Evolutionary conservation across 1,284 basidiomycete species (phyloP).

Genomic region (Apiotrichum gamsii): DNA sequence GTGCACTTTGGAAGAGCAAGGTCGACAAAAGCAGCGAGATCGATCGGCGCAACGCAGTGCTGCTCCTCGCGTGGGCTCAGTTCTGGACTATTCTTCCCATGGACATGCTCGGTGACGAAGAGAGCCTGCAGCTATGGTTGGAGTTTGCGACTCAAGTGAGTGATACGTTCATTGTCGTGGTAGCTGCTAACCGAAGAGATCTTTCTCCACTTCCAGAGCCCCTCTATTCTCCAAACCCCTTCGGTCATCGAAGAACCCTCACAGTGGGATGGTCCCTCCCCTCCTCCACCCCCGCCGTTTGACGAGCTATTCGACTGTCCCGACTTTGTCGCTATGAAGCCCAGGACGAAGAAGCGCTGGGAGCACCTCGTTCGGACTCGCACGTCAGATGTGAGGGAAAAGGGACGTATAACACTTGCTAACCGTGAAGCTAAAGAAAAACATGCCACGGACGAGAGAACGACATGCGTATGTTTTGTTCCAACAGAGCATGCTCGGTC

Average conservation of each 20-base stretch:
- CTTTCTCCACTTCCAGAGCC: conserved; percentile 6
- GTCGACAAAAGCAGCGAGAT: conserved; percentile 5
- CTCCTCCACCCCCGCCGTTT: conserved; percentile 1
- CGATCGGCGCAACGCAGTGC: conserved; percentile 18
- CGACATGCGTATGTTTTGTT: too few species aligned
- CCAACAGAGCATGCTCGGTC: too few species aligned
- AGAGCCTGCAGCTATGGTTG: conserved; percentile 28
- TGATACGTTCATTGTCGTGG: too few species aligned
- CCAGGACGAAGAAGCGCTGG: not conserved
- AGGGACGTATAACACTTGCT: too few species aligned
- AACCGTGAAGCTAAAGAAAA: too few species aligned
- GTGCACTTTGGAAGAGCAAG: not conserved
- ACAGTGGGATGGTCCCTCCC: too few species aligned
- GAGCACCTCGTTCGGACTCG: too few species aligned
- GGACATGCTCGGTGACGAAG: conserved; percentile 13
- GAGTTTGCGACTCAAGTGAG: conserved; percentile 33
- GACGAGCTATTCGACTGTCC: not conserved
- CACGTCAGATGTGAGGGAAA: too few species aligned
- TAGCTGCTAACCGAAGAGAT: too few species aligned
- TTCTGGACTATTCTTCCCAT: conserved; percentile 29
- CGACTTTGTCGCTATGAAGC: not conserved
- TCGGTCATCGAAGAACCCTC: conserved; percentile 6
- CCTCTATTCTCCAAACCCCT: conserved; percentile 11
- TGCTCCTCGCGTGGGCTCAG: conserved; percentile 28
- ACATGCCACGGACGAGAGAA: too few species aligned